Base-by-base conservation (phyloP, 768 basidiomycete genomes). In the Amanita polypyramis region DNA sequence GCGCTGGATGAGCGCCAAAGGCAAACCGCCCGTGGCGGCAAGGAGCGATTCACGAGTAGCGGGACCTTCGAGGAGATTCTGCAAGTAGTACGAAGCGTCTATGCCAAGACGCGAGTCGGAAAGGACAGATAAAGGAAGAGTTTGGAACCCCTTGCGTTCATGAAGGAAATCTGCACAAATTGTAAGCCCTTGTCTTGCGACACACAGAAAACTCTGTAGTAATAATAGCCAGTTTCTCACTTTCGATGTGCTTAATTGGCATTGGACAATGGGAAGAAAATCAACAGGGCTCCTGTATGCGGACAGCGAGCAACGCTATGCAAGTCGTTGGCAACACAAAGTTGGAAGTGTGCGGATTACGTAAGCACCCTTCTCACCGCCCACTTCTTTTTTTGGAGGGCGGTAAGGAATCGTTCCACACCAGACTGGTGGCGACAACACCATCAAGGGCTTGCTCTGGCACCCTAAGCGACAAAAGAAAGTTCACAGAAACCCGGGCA, bases 21-120 rank as follows among this genome's bases (percentile, higher is more conserved):
- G 96, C 14, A 94, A 77, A 33, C 96, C 96, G 15, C 96, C 96
- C 1, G 94, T 95, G 0, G 95, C 93, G 0, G 94, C 88, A 10
- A 97, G 79, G 29, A 97, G 77, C 11, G 93, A 86, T 70, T 99
- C 96, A 29, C 87, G 78, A 14, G 90, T 80, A 1, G 79, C 71
- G 0, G 86, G 77, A 51, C 70, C 79, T 47, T 90, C 85, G 12
- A 82, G 82, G 54, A 98, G 73, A 38, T 75, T 72, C 45, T 82
- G 75, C 34, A 99, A 73, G 66, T 98, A 99, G 65, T 85, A 82
- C 2, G 85, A 82, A 2, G 92, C 93, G 74, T 99, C 95, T 61
- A 99, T 96, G 27, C 96, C 96, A 21, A 99, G 83, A 38, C 96
- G 85, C 45, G 93, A 89, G 60, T 96, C 90, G 35, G 87, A 76